Percentiles rank a stretch among this genome's conserved stretches.
Evolutionary conservation across 768 basidiomycete genomes (phyloP).

Genomic region (Lyophyllum decastes): DNA sequence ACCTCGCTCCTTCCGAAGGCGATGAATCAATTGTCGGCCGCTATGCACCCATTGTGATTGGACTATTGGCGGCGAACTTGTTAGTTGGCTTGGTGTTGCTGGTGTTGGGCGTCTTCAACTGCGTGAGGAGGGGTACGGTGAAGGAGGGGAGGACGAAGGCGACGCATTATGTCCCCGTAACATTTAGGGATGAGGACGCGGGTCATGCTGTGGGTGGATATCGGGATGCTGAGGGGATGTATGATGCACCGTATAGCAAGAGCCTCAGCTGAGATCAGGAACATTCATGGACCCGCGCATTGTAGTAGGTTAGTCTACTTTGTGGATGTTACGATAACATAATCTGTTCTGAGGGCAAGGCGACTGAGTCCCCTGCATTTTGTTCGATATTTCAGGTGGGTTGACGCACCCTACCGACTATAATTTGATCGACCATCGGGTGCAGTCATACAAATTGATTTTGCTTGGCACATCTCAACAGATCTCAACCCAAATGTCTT

Average conservation of each 20-base stretch:
- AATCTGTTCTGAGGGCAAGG: not conserved
- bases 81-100: slow-evolving; percentile 26
- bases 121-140: slow-evolving; percentile 21
- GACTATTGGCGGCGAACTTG: slow-evolving; percentile 28
- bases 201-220: not conserved
- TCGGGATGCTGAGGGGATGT: not conserved
- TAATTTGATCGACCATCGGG: no score
- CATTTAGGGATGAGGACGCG: not conserved
- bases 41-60: slow-evolving; percentile 26
- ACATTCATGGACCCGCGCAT: not conserved
- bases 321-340: not conserved
- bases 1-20: not conserved
- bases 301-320: not conserved
- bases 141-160: not conserved
- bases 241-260: not conserved
- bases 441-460: no score
- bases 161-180: slow-evolving; percentile 2
- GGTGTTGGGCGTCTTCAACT: slow-evolving; percentile 24
- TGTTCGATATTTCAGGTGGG: no score
- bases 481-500: no score
- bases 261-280: not conserved
- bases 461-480: no score
- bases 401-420: no score
- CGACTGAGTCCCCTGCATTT: no score
- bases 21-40: slow-evolving; percentile 19